Percentiles rank a stretch among this genome's conserved stretches.
phyloP scores from a whole-genome alignment of 192 early-diverging fungal genomes.

The Podila epicladia region DNA sequence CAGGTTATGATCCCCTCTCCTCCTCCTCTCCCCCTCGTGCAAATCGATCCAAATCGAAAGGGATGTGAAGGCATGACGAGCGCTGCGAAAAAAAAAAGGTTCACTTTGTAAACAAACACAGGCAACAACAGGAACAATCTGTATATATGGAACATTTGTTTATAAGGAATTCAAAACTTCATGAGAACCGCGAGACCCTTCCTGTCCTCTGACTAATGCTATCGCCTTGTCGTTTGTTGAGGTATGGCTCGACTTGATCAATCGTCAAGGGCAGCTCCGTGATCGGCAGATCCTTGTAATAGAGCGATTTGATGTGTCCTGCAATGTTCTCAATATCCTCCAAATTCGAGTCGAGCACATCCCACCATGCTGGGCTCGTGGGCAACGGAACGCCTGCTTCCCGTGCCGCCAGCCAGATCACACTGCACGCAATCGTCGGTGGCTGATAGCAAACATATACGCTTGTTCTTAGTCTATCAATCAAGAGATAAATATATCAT shows the following conservation, averaged over 20 bases:
- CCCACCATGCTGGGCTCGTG: slow-evolving; percentile 84
- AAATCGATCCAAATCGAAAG: too few species aligned
- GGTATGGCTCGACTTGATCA: slow-evolving; percentile 61
- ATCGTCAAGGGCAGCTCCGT: slow-evolving; percentile 65
- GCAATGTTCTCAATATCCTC: slow-evolving; percentile 75
- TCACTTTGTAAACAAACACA: too few species aligned
- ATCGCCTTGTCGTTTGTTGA: slow-evolving; percentile 7
- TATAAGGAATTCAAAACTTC: not conserved
- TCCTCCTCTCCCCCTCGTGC: too few species aligned
- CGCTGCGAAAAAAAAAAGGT: too few species aligned
- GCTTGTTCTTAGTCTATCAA: slow-evolving; percentile 72
- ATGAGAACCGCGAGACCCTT: slow-evolving; percentile 22
- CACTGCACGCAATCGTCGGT: slow-evolving; percentile 86
- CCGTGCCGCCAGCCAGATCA: slow-evolving; percentile 84
- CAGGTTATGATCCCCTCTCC: too few species aligned
- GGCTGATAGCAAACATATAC: slow-evolving; percentile 82
- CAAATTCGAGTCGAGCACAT: slow-evolving; percentile 78
- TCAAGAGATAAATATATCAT: not conserved
- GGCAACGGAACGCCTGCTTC: slow-evolving; percentile 75
- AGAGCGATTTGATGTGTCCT: slow-evolving; percentile 68
- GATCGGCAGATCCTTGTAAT: slow-evolving; percentile 57
- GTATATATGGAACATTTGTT: too few species aligned
- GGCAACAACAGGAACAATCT: too few species aligned
- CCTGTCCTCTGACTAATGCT: not conserved
- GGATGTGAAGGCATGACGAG: too few species aligned